Evolutionary conservation across 2,329 filamentous ascomycete genomes (phyloP), one percentile per base, ranked within the genome.

Genomic region (Rhytidhysteron rufulum): DNA sequence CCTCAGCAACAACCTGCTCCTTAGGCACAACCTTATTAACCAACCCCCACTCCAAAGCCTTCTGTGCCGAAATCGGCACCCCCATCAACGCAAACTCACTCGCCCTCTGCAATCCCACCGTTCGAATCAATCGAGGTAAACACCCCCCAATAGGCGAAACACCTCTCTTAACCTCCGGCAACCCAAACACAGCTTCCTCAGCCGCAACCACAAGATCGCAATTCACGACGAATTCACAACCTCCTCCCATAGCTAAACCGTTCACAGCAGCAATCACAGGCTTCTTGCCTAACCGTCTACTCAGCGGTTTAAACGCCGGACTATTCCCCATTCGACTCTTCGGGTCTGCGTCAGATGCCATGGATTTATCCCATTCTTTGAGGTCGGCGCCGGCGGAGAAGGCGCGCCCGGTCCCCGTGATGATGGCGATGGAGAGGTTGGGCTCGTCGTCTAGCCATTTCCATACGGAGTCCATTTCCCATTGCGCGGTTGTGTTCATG

Each of bases 261-360:
- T 79, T 79, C 4, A 78, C 72, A 0, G 76, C 76, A 2, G 73
- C 74, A 45, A 79, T 73, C 20, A 79, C 65, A 1, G 76, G 75
- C 53, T 79, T 79, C 62, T 77, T 79, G 1, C 79, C 78, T 11
- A 59, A 55, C 5, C 78, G 62, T 16, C 72, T 63, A 20, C 70
- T 74, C 16, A 83, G 56, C 0, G 75, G 77, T 43, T 66, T 69
- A 45, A 79, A 76, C 2, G 43, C 47, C 0, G 62, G 52, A 3
- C 70, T 68, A 37, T 68, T 69, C 13, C 44, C 50, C 44, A 49
- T 40, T 11, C 45, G 30, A 11, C 44, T 41, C n/a, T 24, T 43
- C 7, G 49, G 47, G 37, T 51, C 49, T 19, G 45, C 47, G 33
- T 46, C 49, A 24, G 29, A 31, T 4, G 38, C 37, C 51, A 54